Base-by-base conservation (phyloP, 371 early-diverging fungal species). In the Paraphysoderma sedebokerense region DNA sequence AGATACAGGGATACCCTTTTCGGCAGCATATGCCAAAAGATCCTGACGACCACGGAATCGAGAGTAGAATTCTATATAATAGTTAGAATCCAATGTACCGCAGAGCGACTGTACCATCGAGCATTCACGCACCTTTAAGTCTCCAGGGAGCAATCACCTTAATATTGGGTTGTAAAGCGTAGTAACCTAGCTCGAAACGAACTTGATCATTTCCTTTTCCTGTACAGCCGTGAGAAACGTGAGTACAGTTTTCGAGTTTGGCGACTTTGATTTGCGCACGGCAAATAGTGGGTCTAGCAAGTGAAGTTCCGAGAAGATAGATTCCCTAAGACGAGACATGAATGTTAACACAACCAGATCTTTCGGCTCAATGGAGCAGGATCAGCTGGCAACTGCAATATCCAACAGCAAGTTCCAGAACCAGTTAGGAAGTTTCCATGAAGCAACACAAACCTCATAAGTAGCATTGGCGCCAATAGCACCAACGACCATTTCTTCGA, bases 201-300 rank as follows among this genome's bases (percentile, higher is more conserved):
- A 96, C 93, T 68, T 96, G 97, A 61, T 96, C 97, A 72, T 96
- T 96, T 49, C 97, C 95, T 73, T 96, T 96, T 52, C 96, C 96
- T 30, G 97, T 96, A 76, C 93, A 93, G 34, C 97, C 93, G 71
- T 96, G 97, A 29, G 92, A 85, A 11, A 96, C 92, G 59, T 65
- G 85, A 44, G 84, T 76, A 71, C 92, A 92, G 49, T 80, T 81
- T 68, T 96, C 97, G 31, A 66, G 68, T 52, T 73, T 69, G 42
- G 97, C 97, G 52, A 96, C 85, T 54, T 87, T 87, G 50, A 96
- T 92, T 57, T 77, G 82, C 38, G 74, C 69, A 45, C 82, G 77
- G 48, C 87, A 85, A 69, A 96, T 96, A 54, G 92, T 79, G 28
- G 97, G 97, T 58, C 97, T 85, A 29, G 97, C 95, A 15, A 96